Conservation (phyloP, 768 basidiomycete genomes). For the Sporobolomyces phaffii region DNA sequence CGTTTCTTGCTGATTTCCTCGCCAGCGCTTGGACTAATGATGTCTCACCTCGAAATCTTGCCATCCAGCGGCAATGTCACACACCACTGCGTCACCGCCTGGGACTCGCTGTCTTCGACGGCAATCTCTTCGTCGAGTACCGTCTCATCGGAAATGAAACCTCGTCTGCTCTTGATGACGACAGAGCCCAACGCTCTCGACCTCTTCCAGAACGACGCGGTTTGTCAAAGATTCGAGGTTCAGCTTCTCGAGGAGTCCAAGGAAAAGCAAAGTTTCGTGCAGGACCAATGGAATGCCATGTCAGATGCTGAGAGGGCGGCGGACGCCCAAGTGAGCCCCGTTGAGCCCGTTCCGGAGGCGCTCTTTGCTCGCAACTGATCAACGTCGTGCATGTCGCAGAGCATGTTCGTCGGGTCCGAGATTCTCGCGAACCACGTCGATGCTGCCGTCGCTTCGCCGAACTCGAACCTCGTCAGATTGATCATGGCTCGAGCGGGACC, state of each 20-base stretch:
- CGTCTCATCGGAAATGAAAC: conserved; percentile 3
- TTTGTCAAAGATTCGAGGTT: conserved; percentile 6
- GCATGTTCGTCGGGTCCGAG: conserved; percentile 11
- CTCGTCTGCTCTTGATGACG: conserved; percentile 26
- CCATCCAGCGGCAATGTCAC: conserved; percentile 28
- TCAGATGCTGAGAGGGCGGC: not conserved
- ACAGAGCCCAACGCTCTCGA: conserved; percentile 21
- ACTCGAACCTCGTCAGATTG: conserved; percentile 19
- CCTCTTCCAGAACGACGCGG: not conserved
- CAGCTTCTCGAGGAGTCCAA: not conserved
- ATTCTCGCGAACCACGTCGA: conserved; percentile 26
- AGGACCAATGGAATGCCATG: not conserved
- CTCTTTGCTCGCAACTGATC: not conserved
- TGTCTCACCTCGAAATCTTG: too few relatives aligned
- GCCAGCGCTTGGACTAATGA: too few relatives aligned
- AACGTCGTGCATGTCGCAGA: not conserved
- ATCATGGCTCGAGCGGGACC: conserved; percentile 17
- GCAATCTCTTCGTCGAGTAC: too few relatives aligned
- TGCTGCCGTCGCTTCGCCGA: conserved; percentile 19
- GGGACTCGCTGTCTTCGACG: not conserved
- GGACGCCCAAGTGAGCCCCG: not conserved
- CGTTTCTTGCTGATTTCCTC: not conserved
- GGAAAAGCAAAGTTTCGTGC: conserved; percentile 2
- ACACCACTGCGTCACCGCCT: conserved; percentile 17
- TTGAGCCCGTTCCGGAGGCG: not conserved